phyloP scores from a whole-genome alignment of 495 filamentous ascomycete species.

The Saxophila tyrrhenica region DNA sequence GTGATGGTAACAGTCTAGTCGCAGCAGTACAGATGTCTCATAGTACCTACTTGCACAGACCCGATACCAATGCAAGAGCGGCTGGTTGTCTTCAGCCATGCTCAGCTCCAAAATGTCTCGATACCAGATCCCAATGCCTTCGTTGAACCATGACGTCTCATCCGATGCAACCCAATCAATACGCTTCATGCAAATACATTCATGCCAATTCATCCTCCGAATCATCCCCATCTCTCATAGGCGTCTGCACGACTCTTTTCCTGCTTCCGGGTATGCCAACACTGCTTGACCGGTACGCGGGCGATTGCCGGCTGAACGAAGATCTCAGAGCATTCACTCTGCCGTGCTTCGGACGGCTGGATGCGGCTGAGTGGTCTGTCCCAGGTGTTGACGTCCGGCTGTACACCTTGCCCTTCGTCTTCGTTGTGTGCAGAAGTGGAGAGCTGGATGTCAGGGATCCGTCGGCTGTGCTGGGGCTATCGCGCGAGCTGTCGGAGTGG shows the following conservation, averaged over 20 bases:
- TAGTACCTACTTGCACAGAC: no score
- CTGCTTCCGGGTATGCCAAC: neutral
- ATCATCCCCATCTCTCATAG: neutral
- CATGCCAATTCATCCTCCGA: constrained; percentile 5
- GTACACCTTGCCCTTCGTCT: neutral
- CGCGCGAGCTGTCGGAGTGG: neutral
- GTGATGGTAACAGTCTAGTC: constrained; percentile 74
- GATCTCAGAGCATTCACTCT: neutral
- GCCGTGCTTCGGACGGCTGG: neutral
- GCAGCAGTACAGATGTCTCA: no score
- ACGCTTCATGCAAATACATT: no score
- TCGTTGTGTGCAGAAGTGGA: neutral
- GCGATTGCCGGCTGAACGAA: neutral
- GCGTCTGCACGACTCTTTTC: constrained; percentile 1
- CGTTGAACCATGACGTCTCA: no score
- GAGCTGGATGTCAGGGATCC: neutral
- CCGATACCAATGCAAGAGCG: no score
- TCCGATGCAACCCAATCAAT: no score
- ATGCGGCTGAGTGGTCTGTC: neutral
- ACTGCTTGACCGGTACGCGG: neutral
- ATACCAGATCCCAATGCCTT: no score
- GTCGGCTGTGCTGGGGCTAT: neutral
- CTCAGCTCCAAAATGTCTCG: no score
- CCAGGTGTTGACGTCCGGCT: neutral
- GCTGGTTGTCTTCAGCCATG: no score